These are phyloP conservation scores for Colletotrichum echinochloae DNA, from an alignment of 2,329 filamentous ascomycete species.

Conservation along the genomic window DNA sequence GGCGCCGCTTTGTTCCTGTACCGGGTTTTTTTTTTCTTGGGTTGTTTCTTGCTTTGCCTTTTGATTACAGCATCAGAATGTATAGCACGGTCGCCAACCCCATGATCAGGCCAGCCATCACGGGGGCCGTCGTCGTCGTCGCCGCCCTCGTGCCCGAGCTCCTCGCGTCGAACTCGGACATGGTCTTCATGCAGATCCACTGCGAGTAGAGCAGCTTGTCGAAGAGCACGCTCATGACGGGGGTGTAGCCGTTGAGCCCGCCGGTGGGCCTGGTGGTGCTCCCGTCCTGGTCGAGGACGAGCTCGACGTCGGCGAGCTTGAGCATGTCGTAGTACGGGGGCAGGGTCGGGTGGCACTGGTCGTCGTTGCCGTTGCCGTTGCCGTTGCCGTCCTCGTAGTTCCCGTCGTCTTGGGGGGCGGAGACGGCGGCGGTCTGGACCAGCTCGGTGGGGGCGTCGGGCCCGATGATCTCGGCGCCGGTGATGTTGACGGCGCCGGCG, in stretches of 20 bases:
- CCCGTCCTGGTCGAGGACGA: constrained; percentile 28
- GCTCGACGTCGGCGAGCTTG: constrained; percentile 36
- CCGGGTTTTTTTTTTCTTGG: too few relatives aligned
- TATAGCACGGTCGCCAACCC: constrained; percentile 11
- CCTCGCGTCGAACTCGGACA: constrained; percentile 32
- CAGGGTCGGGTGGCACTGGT: constrained; percentile 35
- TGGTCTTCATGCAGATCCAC: constrained; percentile 41
- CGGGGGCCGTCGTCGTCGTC: constrained; percentile 6
- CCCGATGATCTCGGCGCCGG: constrained; percentile 33
- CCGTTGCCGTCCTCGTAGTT: not conserved
- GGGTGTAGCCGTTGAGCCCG: constrained; percentile 36
- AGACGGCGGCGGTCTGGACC: not conserved
- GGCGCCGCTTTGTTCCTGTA: too few relatives aligned
- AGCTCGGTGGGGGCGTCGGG: constrained; percentile 25
- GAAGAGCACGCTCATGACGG: constrained; percentile 38
- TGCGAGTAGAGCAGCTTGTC: constrained; percentile 37
- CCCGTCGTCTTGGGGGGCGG: too few relatives aligned
- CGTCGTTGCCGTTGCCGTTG: not conserved
- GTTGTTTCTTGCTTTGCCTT: too few relatives aligned
- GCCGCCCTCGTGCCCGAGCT: constrained; percentile 11
- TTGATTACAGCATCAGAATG: constrained; percentile 25
- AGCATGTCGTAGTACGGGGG: constrained; percentile 29
- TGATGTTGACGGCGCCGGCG: constrained; percentile 38
- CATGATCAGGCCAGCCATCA: constrained; percentile 9
- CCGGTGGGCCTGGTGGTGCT: constrained; percentile 24